Evolutionary conservation across 2,329 filamentous ascomycete species (phyloP).

Genomic region (Chaetomium globosum): DNA sequence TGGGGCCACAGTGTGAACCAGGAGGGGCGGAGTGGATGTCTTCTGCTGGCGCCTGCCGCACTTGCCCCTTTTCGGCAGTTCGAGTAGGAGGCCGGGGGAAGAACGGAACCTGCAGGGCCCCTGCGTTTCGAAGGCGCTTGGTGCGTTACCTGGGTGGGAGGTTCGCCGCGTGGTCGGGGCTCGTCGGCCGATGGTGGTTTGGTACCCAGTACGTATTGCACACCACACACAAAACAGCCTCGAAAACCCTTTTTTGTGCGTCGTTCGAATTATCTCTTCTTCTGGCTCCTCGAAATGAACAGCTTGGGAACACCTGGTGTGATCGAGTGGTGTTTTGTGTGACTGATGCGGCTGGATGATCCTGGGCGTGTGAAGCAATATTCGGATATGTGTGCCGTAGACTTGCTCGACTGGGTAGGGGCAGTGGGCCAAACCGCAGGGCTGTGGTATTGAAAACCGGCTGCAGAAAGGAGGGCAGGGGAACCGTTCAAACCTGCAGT

Average conservation of each 20-base stretch:
- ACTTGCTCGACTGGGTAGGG: conserved; percentile 4
- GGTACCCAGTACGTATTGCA: neutral
- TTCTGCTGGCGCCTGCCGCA: conserved; percentile 24
- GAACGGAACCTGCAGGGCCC: conserved; percentile 8
- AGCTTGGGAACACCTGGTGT: conserved; percentile 2
- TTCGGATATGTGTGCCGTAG: conserved; percentile 17
- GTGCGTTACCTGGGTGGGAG: neutral
- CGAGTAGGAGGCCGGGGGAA: conserved; percentile 3
- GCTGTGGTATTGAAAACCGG: neutral
- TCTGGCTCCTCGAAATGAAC: conserved; percentile 2
- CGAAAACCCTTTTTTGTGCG: neutral
- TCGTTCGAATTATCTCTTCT: conserved; percentile 2
- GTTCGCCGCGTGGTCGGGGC: conserved; percentile 3
- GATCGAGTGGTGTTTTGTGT: conserved; percentile 12
- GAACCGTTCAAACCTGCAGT: conserved; percentile 7
- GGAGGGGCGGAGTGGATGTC: conserved; percentile 19
- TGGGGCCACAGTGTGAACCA: conserved; percentile 28
- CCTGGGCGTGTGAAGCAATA: conserved; percentile 4
- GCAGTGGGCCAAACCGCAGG: neutral
- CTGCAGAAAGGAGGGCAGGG: conserved; percentile 1
- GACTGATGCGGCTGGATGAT: neutral
- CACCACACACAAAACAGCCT: conserved; percentile 1
- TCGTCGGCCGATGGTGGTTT: neutral
- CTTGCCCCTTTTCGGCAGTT: conserved; percentile 36
- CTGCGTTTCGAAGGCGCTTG: conserved; percentile 17